Conservation (phyloP, 192 early-diverging fungal species). For the Mortierella hygrophila region DNA sequence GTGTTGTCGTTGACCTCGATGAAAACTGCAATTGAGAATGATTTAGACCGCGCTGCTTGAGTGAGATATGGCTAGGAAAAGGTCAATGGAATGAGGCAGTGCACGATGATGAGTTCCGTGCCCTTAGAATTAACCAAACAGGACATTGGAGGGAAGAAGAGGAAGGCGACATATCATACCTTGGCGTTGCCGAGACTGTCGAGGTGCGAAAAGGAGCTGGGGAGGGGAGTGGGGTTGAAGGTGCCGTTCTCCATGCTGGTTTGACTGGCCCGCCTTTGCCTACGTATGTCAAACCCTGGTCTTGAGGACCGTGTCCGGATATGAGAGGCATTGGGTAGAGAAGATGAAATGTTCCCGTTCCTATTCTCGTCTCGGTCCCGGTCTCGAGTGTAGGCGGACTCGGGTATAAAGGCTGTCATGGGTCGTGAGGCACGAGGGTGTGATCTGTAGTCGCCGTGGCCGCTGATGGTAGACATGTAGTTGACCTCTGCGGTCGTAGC, state of each 20-base stretch:
- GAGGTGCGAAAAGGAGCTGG: slow-evolving; percentile 54
- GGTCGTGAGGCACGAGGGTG: slow-evolving; percentile 37
- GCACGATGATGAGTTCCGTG: neutral
- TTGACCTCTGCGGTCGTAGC: slow-evolving; percentile 21
- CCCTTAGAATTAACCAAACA: neutral
- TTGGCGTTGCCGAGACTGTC: slow-evolving; percentile 48
- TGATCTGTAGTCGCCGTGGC: slow-evolving; percentile 40
- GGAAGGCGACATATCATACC: slow-evolving; percentile 5
- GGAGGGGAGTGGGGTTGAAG: slow-evolving; percentile 67
- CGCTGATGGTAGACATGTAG: slow-evolving; percentile 36
- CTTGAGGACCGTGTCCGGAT: slow-evolving; percentile 36
- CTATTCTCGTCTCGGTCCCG: neutral
- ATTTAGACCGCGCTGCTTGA: slow-evolving; percentile 61
- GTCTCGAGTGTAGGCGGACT: slow-evolving; percentile 39
- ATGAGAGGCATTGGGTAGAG: slow-evolving; percentile 32
- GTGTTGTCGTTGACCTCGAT: slow-evolving; percentile 62
- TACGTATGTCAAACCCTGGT: slow-evolving; percentile 53
- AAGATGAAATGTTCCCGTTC: slow-evolving; percentile 20
- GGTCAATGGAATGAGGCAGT: too few species aligned
- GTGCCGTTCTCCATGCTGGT: slow-evolving; percentile 70
- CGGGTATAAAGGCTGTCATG: slow-evolving; percentile 51
- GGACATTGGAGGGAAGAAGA: neutral
- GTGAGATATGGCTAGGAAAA: slow-evolving; percentile 45
- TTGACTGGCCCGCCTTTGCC: slow-evolving; percentile 63
- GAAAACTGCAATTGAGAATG: slow-evolving; percentile 65